Evolutionary conservation across 1,284 basidiomycete genomes (phyloP).

Genomic region (Cystobasidium pallidum): DNA sequence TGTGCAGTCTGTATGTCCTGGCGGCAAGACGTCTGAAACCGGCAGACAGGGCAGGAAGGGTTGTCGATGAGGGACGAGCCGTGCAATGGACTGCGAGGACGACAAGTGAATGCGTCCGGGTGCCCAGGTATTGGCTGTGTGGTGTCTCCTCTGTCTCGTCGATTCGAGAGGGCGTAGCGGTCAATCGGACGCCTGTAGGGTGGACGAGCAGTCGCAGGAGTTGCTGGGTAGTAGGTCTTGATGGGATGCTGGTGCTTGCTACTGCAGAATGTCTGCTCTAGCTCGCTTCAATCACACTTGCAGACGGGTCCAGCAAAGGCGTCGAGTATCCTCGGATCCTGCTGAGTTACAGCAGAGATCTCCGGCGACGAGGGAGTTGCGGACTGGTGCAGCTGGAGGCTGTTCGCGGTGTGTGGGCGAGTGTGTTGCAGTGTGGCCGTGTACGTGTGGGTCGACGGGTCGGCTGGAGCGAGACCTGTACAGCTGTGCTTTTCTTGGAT

Average conservation of each 20-base stretch:
- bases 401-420: background rate
- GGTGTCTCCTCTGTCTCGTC: too few relatives aligned
- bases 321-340: constrained; percentile 8
- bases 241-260: background rate
- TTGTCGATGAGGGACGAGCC: background rate
- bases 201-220: too few relatives aligned
- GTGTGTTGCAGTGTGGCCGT: background rate
- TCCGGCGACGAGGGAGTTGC: background rate
- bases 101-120: constrained; percentile 17
- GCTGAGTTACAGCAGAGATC: background rate
- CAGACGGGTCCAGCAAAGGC: background rate
- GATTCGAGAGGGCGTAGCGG: constrained; percentile 7
- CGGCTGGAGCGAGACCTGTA: too few relatives aligned
- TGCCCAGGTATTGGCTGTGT: too few relatives aligned
- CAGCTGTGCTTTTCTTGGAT: too few relatives aligned
- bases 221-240: background rate
- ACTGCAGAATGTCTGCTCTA: background rate
- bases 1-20: too few relatives aligned
- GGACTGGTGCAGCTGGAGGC: background rate
- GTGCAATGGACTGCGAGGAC: background rate
- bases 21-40: too few relatives aligned
- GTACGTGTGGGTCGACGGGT: too few relatives aligned
- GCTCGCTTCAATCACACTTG: background rate
- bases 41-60: background rate
- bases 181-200: constrained; percentile 12